A percentile compares a stretch with the other conserved stretches of the same genome.
These are phyloP conservation scores for Pogostemon cablin DNA, from an alignment of 257 asterid genomes.

Conservation along the genomic window DNA sequence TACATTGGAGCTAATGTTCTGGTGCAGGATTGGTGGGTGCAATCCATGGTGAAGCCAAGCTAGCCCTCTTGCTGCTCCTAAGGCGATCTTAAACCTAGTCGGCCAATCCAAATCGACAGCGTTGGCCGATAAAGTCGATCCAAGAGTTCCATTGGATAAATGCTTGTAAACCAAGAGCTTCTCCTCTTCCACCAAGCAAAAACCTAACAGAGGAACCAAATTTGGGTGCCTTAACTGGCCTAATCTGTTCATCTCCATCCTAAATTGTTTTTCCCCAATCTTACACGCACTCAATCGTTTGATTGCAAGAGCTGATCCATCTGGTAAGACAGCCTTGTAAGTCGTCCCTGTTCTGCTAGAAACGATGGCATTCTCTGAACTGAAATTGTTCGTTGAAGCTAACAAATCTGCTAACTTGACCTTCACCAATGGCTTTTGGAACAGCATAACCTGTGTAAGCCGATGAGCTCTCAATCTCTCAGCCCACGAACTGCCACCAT, in stretches of 20 bases:
- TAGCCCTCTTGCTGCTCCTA: conserved; percentile 70
- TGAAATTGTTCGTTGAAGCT: conserved; percentile 51
- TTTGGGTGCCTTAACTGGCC: conserved; percentile 78
- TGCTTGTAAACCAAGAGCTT: conserved; percentile 66
- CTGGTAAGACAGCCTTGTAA: conserved; percentile 58
- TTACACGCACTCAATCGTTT: conserved; percentile 57
- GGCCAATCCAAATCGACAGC: conserved; percentile 50
- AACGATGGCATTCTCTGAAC: conserved; percentile 40
- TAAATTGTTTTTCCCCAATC: conserved; percentile 57
- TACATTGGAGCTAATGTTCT: conserved; percentile 58
- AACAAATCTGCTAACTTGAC: conserved; percentile 58
- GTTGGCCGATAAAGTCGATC: conserved; percentile 42
- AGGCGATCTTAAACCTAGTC: conserved; percentile 49
- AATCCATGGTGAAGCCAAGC: conserved; percentile 84
- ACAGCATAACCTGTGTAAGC: conserved; percentile 62
- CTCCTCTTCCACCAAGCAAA: conserved; percentile 69
- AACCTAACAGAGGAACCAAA: conserved; percentile 67
- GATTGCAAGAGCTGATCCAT: conserved; percentile 63
- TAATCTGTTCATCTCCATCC: conserved; percentile 61
- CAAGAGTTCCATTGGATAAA: conserved; percentile 57
- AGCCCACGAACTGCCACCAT: conserved; percentile 39
- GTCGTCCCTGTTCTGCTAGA: conserved; percentile 58
- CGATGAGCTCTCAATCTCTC: conserved; percentile 48
- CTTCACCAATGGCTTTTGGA: conserved; percentile 66
- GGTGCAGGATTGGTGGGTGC: conserved; percentile 65